phyloP scores from a whole-genome alignment of 2,329 filamentous ascomycete genomes.

The Penicillium paneum region DNA sequence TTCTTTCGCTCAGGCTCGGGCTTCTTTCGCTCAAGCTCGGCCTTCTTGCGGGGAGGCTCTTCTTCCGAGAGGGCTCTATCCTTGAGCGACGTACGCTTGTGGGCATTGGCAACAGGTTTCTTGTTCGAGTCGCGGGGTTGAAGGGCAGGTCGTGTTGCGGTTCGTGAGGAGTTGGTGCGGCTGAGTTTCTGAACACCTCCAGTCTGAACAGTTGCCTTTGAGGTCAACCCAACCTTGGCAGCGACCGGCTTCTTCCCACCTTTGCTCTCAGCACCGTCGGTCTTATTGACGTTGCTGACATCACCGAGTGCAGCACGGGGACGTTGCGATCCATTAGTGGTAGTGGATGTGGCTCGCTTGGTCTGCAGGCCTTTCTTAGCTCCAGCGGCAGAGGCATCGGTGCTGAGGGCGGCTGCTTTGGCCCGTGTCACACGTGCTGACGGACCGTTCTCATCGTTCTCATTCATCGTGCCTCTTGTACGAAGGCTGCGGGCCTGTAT shows the following conservation, averaged over 20 bases:
- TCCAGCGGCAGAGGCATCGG: conserved; percentile 55
- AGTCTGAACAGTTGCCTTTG: conserved; percentile 72
- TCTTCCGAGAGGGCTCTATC: conserved; percentile 59
- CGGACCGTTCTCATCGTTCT: conserved; percentile 86
- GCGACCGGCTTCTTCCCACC: conserved; percentile 71
- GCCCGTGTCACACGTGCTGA: conserved; percentile 87
- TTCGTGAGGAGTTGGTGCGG: conserved; percentile 58
- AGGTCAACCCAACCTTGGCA: conserved; percentile 66
- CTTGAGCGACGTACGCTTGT: conserved; percentile 61
- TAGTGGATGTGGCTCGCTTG: conserved; percentile 61
- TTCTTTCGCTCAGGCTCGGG: conserved; percentile 36
- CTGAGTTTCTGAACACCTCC: conserved; percentile 76
- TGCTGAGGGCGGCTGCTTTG: conserved; percentile 70
- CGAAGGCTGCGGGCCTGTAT: conserved; percentile 65
- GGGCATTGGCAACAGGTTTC: conserved; percentile 59
- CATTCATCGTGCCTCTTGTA: conserved; percentile 75
- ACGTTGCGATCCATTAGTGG: conserved; percentile 53
- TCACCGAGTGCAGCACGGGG: conserved; percentile 87
- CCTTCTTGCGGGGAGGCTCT: conserved; percentile 67
- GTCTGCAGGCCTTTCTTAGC: conserved; percentile 64
- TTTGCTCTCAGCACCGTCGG: conserved; percentile 53
- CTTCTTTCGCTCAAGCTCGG: conserved; percentile 52
- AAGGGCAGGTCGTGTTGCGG: conserved; percentile 47
- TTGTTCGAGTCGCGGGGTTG: conserved; percentile 65
- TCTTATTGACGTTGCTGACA: conserved; percentile 89